phyloP scores from a whole-genome alignment of 2,329 filamentous ascomycete genomes.

The Botryotinia globosa region DNA sequence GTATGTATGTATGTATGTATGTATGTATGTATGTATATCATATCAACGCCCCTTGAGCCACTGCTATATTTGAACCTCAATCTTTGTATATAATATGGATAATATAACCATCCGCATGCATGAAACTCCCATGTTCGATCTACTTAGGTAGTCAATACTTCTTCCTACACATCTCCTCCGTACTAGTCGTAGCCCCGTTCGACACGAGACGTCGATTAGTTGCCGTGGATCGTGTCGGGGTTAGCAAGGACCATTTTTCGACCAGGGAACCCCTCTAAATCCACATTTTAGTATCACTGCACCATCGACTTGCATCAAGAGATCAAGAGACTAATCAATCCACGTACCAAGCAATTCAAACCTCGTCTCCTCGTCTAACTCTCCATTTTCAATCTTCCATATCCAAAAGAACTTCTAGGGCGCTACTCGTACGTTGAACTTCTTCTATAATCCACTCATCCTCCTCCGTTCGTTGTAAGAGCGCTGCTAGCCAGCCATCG shows the following conservation, averaged over 20 bases:
- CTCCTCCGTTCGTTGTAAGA: conserved; percentile 5
- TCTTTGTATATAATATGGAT: not conserved
- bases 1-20: not conserved
- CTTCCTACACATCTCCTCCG: conserved; percentile 7
- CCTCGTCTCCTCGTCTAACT: conserved; percentile 1
- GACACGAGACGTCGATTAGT: conserved; percentile 9
- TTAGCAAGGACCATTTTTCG: not conserved
- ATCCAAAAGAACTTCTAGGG: conserved; percentile 15
- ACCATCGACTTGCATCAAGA: conserved; percentile 3
- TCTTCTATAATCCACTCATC: conserved; percentile 6
- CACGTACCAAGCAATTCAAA: not conserved
- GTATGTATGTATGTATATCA: not conserved
- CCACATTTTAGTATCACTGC: conserved; percentile 13
- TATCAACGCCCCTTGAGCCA: conserved; percentile 6
- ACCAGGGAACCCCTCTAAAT: conserved; percentile 11
- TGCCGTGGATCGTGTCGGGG: conserved; percentile 7
- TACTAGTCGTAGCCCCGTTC: not conserved
- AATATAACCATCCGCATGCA: not conserved
- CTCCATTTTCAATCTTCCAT: conserved; percentile 14
- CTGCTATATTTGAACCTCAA: not conserved
- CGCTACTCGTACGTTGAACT: not conserved
- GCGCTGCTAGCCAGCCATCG: conserved; percentile 21
- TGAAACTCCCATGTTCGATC: conserved; percentile 15
- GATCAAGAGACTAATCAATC: not conserved
- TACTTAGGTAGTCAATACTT: not conserved